Conservation (phyloP, 345 rosid species). For the Toxicodendron radicans region DNA sequence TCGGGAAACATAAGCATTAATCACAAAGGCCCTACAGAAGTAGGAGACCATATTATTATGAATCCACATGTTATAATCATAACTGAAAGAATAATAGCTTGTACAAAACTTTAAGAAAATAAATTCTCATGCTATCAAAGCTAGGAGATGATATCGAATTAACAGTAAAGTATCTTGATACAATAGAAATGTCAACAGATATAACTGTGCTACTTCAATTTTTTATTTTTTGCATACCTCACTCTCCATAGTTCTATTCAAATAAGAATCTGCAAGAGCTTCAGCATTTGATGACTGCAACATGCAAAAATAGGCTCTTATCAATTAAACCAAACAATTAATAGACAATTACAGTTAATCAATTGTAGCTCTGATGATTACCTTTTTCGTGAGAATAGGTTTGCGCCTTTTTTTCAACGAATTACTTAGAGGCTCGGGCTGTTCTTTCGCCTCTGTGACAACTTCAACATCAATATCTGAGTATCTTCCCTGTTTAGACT, state of each 20-base stretch:
- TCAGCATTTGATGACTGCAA: conserved; percentile 55
- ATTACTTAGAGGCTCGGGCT: conserved; percentile 35
- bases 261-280: conserved; percentile 34
- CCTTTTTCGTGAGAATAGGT: conserved; percentile 38
- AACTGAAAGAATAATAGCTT: not conserved
- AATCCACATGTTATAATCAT: not conserved
- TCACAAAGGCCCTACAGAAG: not conserved
- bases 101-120: conserved; percentile 3
- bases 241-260: conserved; percentile 32
- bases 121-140: not conserved
- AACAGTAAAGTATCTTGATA: not conserved
- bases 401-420: conserved; percentile 56
- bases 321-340: conserved; percentile 4
- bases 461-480: conserved; percentile 31
- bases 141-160: conserved; percentile 5
- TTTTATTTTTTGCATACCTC: conserved; percentile 45
- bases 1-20: not conserved
- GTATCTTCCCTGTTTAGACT: conserved; percentile 52
- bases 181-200: not conserved
- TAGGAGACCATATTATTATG: too few relatives aligned
- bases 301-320: conserved; percentile 11
- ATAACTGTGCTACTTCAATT: conserved; percentile 1
- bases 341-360: not conserved
- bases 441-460: conserved; percentile 43
- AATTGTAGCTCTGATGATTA: conserved; percentile 10